A percentile compares a stretch with the other conserved stretches of the same genome.
Evolutionary conservation across 2,329 filamentous ascomycete genomes (phyloP).

Genomic region (Phialemonium atrogriseum): DNA sequence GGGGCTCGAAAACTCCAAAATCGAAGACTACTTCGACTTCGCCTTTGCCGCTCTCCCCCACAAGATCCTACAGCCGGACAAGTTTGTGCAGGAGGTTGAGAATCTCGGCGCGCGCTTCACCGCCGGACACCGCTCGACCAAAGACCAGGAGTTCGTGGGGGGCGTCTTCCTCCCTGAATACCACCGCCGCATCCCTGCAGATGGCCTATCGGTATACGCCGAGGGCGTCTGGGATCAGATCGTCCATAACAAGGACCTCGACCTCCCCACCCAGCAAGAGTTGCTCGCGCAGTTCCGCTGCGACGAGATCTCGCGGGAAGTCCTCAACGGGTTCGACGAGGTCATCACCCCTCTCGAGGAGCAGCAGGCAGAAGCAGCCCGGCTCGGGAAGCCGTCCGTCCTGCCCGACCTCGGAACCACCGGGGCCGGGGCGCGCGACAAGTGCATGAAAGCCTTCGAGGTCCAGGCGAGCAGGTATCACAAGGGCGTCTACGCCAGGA

Average conservation of each 20-base stretch:
- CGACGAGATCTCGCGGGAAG: conserved; percentile 91
- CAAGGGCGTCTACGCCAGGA: conserved; percentile 86
- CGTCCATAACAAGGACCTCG: conserved; percentile 95
- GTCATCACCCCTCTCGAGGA: conserved; percentile 79
- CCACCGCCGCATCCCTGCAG: conserved; percentile 89
- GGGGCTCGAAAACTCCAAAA: conserved; percentile 78
- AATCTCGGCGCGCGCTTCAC: conserved; percentile 76
- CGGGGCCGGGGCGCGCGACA: conserved; percentile 64
- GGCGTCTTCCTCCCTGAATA: conserved; percentile 90
- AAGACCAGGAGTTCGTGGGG: conserved; percentile 67
- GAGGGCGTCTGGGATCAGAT: conserved; percentile 97
- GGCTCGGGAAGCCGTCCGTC: conserved; percentile 64
- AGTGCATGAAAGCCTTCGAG: conserved; percentile 78
- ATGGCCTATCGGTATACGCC: conserved; percentile 92
- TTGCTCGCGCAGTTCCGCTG: conserved; percentile 94
- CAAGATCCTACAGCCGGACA: conserved; percentile 91
- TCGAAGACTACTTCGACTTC: conserved; percentile 98
- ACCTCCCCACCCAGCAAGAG: conserved; percentile 94
- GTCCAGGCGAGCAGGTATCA: conserved; percentile 89
- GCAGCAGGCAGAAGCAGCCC: conserved; percentile 66
- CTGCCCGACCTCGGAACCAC: conserved; percentile 65
- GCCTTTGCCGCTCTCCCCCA: conserved; percentile 92
- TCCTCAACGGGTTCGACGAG: conserved; percentile 74
- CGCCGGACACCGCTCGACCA: conserved; percentile 66
- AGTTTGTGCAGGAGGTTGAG: conserved; percentile 73